These are phyloP conservation scores for Croton laevigatus DNA, from an alignment of 441 rosid genomes.

Conservation along the genomic window DNA sequence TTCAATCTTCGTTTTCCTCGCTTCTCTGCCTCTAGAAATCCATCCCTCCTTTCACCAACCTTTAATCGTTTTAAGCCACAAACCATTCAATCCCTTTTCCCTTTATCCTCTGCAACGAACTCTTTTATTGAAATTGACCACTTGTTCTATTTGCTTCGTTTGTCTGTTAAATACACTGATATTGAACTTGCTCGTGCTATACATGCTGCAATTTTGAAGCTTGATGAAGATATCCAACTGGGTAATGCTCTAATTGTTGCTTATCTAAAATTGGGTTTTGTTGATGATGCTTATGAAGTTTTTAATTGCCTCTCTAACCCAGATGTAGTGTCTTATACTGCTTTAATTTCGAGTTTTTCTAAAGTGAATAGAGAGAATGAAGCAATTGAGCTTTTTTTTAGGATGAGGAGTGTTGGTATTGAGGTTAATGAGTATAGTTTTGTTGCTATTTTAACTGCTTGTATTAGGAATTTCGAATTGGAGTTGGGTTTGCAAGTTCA, in stretches of 20 bases:
- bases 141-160: slow-evolving; percentile 45
- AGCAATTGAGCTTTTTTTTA: slow-evolving; percentile 54
- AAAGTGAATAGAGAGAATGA: slow-evolving; percentile 44
- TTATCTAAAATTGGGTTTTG: slow-evolving; percentile 57
- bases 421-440: slow-evolving; percentile 66
- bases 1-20: slow-evolving; percentile 15
- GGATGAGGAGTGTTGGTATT: slow-evolving; percentile 55
- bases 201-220: slow-evolving; percentile 60
- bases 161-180: slow-evolving; percentile 47
- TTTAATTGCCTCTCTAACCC: slow-evolving; percentile 48
- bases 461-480: slow-evolving; percentile 41
- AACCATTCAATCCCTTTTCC: slow-evolving; percentile 22
- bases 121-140: slow-evolving; percentile 35
- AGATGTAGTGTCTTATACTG: slow-evolving; percentile 62
- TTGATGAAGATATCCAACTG: slow-evolving; percentile 38
- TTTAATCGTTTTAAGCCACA: slow-evolving; percentile 8
- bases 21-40: slow-evolving; percentile 28
- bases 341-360: slow-evolving; percentile 57
- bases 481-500: slow-evolving; percentile 72
- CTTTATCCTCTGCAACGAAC: slow-evolving; percentile 17
- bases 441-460: slow-evolving; percentile 71
- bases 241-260: slow-evolving; percentile 54
- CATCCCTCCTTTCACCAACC: slow-evolving; percentile 13
- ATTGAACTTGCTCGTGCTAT: slow-evolving; percentile 49
- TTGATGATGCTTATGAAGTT: slow-evolving; percentile 47